phyloP scores from a whole-genome alignment of 2,329 filamentous ascomycete species.

The Fusarium compactum region DNA sequence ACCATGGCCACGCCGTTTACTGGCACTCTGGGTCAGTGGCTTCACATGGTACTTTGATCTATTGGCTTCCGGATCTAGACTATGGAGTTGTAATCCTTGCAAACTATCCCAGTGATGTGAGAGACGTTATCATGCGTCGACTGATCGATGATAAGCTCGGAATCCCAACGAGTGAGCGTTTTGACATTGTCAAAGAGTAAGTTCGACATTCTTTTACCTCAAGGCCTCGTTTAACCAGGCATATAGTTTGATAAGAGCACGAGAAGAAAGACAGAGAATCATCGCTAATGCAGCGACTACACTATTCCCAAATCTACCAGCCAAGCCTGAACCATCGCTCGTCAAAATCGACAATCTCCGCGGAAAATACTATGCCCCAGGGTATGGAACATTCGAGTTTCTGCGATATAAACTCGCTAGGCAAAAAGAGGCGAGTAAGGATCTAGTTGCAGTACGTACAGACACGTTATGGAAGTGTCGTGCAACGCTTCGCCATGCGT shows the following conservation, averaged over 20 bases:
- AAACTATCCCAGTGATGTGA: constrained; percentile 58
- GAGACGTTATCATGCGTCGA: constrained; percentile 44
- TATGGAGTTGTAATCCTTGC: constrained; percentile 51
- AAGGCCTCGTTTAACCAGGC: background rate
- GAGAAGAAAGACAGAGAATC: constrained; percentile 17
- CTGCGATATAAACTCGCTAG: background rate
- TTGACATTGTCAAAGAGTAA: constrained; percentile 38
- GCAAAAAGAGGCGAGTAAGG: constrained; percentile 11
- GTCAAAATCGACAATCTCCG: constrained; percentile 18
- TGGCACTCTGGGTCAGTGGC: constrained; percentile 49
- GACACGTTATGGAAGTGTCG: constrained; percentile 44
- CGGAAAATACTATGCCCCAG: constrained; percentile 60
- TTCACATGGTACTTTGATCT: constrained; percentile 47
- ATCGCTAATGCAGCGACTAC: background rate
- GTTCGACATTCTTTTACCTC: background rate
- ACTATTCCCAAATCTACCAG: background rate
- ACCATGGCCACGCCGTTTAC: constrained; percentile 47
- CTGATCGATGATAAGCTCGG: constrained; percentile 50
- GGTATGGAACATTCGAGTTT: constrained; percentile 51
- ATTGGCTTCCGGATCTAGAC: constrained; percentile 51
- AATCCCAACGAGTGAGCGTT: constrained; percentile 38
- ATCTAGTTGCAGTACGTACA: constrained; percentile 42
- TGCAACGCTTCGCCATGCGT: constrained; percentile 46
- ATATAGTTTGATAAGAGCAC: background rate
- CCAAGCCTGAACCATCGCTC: background rate